Percentiles rank a stretch among this genome's conserved stretches.
Conservation (phyloP, 2,329 filamentous ascomycete species). For the Ceratocystis cacaofunesta region DNA sequence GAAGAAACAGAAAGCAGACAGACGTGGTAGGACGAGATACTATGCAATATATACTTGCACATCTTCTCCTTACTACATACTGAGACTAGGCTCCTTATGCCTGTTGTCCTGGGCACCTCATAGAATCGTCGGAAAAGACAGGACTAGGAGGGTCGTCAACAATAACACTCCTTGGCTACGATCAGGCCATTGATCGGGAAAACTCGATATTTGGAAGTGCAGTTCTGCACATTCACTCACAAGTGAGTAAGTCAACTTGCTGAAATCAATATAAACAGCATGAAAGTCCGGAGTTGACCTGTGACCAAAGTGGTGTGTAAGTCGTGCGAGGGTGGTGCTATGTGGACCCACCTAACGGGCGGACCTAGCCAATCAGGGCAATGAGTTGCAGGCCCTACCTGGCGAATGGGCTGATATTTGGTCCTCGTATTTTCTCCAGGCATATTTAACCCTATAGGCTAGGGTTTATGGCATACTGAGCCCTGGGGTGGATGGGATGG, state of each 20-base stretch:
- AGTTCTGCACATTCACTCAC: neutral
- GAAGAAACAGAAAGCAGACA: no score
- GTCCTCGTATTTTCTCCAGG: neutral
- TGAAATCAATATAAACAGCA: neutral
- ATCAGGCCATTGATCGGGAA: constrained; percentile 9
- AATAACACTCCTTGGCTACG: neutral
- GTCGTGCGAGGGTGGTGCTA: constrained; percentile 13
- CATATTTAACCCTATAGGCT: neutral
- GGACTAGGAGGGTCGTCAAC: neutral
- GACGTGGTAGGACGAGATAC: neutral
- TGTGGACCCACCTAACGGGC: neutral
- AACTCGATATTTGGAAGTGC: neutral
- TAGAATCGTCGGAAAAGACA: neutral
- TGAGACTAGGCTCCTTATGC: neutral
- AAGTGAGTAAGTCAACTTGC: neutral
- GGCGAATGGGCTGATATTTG: constrained; percentile 8
- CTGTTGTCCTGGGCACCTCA: neutral
- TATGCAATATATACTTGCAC: no score
- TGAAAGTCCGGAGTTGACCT: neutral
- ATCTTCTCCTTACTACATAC: neutral
- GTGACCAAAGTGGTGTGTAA: constrained; percentile 7
- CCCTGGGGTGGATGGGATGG: neutral
- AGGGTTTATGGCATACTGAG: neutral
- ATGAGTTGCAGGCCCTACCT: neutral
- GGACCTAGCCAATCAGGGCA: neutral